These are phyloP conservation scores for Fistulinella prunicolor DNA, from an alignment of 768 basidiomycete species.

Conservation along the genomic window DNA sequence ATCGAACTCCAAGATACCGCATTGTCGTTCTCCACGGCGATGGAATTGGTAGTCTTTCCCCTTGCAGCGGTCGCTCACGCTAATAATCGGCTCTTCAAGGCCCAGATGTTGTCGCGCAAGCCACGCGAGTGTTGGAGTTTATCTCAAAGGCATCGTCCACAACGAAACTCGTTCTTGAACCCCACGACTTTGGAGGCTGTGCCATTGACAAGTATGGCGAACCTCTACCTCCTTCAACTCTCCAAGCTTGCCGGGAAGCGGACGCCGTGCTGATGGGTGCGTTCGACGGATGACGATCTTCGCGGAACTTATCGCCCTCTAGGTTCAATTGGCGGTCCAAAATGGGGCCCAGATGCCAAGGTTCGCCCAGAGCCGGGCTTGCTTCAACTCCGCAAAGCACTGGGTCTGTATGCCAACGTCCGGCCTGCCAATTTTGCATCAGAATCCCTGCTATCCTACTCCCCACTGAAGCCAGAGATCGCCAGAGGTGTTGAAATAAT, in stretches of 20 bases:
- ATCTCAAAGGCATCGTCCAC: constrained; percentile 61
- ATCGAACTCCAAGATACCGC: constrained; percentile 56
- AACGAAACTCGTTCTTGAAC: constrained; percentile 69
- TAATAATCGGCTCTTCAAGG: constrained; percentile 42
- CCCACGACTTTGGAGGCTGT: constrained; percentile 84
- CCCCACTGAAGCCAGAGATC: constrained; percentile 84
- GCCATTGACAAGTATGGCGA: constrained; percentile 89
- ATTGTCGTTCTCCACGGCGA: constrained; percentile 93
- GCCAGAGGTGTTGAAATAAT: constrained; percentile 88
- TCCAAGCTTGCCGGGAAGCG: constrained; percentile 86
- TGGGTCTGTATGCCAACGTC: constrained; percentile 97
- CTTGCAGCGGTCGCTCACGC: not conserved
- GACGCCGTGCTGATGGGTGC: constrained; percentile 95
- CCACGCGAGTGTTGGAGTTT: constrained; percentile 74
- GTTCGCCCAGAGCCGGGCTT: constrained; percentile 93
- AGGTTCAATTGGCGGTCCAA: constrained; percentile 99
- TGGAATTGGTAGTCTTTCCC: constrained; percentile 73
- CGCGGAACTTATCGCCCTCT: constrained; percentile 3
- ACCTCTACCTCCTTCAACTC: constrained; percentile 78
- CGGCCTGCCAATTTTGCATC: constrained; percentile 95
- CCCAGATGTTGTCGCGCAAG: constrained; percentile 87
- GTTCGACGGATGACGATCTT: constrained; percentile 13
- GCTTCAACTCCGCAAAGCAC: constrained; percentile 81
- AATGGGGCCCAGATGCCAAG: constrained; percentile 90
- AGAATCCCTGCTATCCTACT: constrained; percentile 80